Base-by-base conservation (phyloP, 495 filamentous ascomycete species). In the Penicillium egyptiacum region DNA sequence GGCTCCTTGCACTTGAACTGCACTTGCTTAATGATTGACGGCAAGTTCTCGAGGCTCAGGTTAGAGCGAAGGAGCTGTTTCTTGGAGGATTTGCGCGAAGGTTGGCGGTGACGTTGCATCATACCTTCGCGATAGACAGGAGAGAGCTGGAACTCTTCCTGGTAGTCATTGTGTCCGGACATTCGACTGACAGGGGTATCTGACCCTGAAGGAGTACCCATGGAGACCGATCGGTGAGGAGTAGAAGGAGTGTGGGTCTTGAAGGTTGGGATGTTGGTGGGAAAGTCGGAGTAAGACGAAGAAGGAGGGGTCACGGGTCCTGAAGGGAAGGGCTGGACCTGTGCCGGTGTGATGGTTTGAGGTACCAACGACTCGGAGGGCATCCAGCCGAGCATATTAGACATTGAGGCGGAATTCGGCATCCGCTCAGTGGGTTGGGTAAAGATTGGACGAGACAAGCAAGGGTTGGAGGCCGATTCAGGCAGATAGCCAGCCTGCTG, bases 1-100 rank as follows among this genome's bases (percentile, higher is more conserved):
- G 71, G 70, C 33, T 78, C 69, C 33, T 75, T 71, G 72, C 80
- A 83, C 57, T 69, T 75, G 63, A 79, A 79, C 40, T 77, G 76
- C 0, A 79, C 76, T 55, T 77, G 71, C 58, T 74, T 75, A 23
- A 75, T 73, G 50, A 74, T 72, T 1, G 68, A 61, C 22, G 73
- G 74, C 1, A 79, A 58, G 55, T 73, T 75, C 46, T 79, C 76
- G 16, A 79, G 57, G 45, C 65, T 72, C 19, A 79, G 56, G 39
- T 69, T 72, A 16, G 76, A 75, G 9, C 72, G 71, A 10, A 71
- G 67, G 4, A 73, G 60, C 42, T 76, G 68, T 62, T 75, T 75
- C 42, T 74, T 67, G 30, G 70, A 65, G 3, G 66, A 59, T 49
- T 79, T 79, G 22, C 69, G 64, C 0, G 75, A 73, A 0, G 62